Percentiles rank a stretch among this genome's conserved stretches.
Evolutionary conservation across 2,329 filamentous ascomycete genomes (phyloP).

Genomic region (Epichloe bromicola): DNA sequence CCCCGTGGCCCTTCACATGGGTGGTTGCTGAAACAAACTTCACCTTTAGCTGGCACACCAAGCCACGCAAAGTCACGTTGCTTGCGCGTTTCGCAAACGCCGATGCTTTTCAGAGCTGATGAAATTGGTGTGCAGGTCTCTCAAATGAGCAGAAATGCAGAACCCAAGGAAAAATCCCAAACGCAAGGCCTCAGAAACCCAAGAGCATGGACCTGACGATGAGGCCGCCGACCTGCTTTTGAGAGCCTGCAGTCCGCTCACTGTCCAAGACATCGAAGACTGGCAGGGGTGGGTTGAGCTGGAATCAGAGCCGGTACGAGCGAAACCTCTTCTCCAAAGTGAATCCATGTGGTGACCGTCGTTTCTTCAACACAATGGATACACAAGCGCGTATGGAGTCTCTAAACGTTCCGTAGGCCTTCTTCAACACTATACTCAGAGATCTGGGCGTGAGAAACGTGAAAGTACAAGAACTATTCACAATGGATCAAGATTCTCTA

Average conservation of each 20-base stretch:
- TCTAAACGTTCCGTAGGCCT: constrained; percentile 36
- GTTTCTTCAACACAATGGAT: too few relatives aligned
- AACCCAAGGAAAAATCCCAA: constrained; percentile 27
- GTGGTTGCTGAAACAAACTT: not conserved
- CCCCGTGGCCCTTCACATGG: not conserved
- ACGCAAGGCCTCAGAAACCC: constrained; percentile 25
- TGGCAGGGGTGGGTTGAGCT: constrained; percentile 73
- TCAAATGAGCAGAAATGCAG: not conserved
- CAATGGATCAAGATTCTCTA: constrained; percentile 54
- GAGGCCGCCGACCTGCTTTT: constrained; percentile 24
- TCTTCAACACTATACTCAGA: constrained; percentile 75
- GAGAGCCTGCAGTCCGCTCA: constrained; percentile 33
- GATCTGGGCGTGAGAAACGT: constrained; percentile 65
- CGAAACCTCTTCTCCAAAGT: too few relatives aligned
- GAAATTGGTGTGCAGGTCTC: not conserved
- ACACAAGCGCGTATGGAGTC: not conserved
- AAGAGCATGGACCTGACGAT: constrained; percentile 14
- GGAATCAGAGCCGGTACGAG: constrained; percentile 74
- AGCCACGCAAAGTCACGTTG: not conserved
- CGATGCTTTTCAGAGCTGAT: not conserved
- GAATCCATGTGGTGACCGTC: not conserved
- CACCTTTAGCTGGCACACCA: not conserved
- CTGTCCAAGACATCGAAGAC: constrained; percentile 37
- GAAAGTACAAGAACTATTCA: constrained; percentile 64
- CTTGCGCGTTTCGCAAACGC: not conserved